Conservation (phyloP, 2,329 filamentous ascomycete genomes). For the Tolypocladium amazonense region DNA sequence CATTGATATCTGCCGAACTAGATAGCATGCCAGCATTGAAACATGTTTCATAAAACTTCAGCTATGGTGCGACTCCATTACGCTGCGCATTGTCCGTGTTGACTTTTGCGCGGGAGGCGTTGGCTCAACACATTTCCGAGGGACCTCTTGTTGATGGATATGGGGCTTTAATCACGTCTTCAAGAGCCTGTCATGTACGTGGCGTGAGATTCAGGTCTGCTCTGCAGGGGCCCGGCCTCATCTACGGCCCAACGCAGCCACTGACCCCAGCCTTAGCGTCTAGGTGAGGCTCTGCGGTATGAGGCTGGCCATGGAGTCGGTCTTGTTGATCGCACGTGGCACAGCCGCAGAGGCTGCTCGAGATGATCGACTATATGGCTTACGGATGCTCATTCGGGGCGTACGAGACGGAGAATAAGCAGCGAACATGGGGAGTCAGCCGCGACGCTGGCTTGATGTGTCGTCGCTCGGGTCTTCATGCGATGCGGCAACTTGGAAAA, state of each 20-base stretch:
- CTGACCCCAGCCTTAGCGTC: not conserved
- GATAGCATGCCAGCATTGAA: not conserved
- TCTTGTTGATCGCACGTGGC: not conserved
- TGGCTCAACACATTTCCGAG: not conserved
- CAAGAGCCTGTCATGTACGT: not conserved
- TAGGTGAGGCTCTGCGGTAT: not conserved
- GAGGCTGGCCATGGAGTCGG: not conserved
- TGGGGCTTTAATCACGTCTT: not conserved
- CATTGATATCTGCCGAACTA: not conserved
- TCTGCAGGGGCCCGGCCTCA: not conserved
- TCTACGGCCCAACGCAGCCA: not conserved
- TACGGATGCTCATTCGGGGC: not conserved
- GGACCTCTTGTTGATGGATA: not conserved
- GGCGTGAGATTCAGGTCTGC: not conserved
- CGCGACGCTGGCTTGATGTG: not conserved
- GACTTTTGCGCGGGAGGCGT: not conserved
- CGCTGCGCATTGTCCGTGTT: not conserved
- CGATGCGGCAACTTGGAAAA: not conserved
- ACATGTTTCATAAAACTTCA: not conserved
- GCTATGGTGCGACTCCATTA: not conserved
- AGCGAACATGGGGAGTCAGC: not conserved
- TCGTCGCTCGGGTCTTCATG: not conserved
- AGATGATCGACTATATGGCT: no score
- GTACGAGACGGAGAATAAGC: not conserved
- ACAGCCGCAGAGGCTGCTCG: not conserved